Base-by-base conservation (phyloP, 2,329 filamentous ascomycete genomes). In the Pseudocercospora musae region DNA sequence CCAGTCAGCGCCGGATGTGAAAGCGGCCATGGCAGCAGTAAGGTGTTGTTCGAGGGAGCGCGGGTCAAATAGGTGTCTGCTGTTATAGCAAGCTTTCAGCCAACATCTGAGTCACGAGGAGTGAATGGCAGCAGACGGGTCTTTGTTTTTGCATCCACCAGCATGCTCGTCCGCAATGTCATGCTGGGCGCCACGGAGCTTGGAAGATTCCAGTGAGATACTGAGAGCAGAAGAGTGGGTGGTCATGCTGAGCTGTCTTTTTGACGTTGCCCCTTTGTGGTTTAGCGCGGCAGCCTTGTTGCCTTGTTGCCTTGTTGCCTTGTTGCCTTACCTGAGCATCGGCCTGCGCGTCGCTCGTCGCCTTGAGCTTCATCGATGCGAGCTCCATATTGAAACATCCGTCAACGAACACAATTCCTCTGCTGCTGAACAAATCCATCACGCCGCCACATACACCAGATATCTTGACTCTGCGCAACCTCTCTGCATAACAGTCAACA, bases 1-100 rank as follows among this genome's bases (percentile, higher is more conserved):
- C 80, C 81, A 82, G 64, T 75, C 76, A 49, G 68, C 25, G 75
- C 79, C 70, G 70, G 74, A 57, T 68, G 68, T 67, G 76, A 74
- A 68, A 70, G 78, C 77, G 46, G 78, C 74, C 79, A 81, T 82
- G 49, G 53, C 65, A 57, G 31, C 21, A 29, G 58, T 8, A n/a
- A 20, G 6, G 15, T 33, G 21, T 9, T 29, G 27, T 49, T 52
- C 25, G 49, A 59, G 23, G 37, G 25, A 23, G 15, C 25, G 29
- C 10, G 2, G 31, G 23, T 33, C 20, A 52, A 21, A 23, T 23
- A 57, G 23, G n/a, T 49, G 9, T 25, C 20, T 25, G n/a, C 23
- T 52, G 7, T 37, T 33, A 54, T 23, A 37, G 18, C 52, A 21
- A 20, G 27, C 52, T 10, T 40, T 63, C 62, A 63, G 40, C 53